phyloP scores from a whole-genome alignment of 2,329 filamentous ascomycete species.

The Neonectria ditissima region DNA sequence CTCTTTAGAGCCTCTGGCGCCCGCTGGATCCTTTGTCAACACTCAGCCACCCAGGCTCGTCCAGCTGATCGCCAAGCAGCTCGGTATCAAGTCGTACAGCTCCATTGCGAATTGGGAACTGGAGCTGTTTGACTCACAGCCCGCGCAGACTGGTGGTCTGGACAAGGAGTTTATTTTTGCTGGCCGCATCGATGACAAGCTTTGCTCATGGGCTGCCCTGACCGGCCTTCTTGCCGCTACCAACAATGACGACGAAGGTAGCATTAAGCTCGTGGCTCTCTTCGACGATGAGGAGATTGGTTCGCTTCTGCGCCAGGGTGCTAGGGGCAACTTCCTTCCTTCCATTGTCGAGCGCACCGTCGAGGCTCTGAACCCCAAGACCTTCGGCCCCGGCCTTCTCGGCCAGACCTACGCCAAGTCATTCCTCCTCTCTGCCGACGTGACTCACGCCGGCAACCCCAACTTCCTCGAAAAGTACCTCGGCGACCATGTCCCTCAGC shows the following conservation, averaged over 20 bases:
- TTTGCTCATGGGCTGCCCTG: constrained; percentile 93
- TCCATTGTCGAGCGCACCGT: constrained; percentile 83
- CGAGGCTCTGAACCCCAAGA: constrained; percentile 70
- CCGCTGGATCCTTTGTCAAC: constrained; percentile 77
- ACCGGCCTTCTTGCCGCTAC: constrained; percentile 81
- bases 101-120: constrained; percentile 96
- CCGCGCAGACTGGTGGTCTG: constrained; percentile 84
- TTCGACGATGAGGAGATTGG: constrained; percentile 99
- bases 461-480: constrained; percentile 91
- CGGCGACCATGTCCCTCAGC: constrained; percentile 83
- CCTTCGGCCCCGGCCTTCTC: constrained; percentile 71
- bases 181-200: constrained; percentile 95
- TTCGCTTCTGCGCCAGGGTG: constrained; percentile 89
- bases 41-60: constrained; percentile 90
- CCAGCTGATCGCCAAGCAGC: constrained; percentile 80
- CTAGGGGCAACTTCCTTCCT: constrained; percentile 88
- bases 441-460: constrained; percentile 93
- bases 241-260: constrained; percentile 67
- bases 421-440: constrained; percentile 92
- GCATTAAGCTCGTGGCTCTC: constrained; percentile 90
- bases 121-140: constrained; percentile 92
- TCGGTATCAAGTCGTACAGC: constrained; percentile 77
- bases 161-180: constrained; percentile 96
- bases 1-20: constrained; percentile 62
- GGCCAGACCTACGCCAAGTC: constrained; percentile 90